phyloP scores from a whole-genome alignment of 2,329 filamentous ascomycete species.

The Ophiosphaerella narmari region DNA sequence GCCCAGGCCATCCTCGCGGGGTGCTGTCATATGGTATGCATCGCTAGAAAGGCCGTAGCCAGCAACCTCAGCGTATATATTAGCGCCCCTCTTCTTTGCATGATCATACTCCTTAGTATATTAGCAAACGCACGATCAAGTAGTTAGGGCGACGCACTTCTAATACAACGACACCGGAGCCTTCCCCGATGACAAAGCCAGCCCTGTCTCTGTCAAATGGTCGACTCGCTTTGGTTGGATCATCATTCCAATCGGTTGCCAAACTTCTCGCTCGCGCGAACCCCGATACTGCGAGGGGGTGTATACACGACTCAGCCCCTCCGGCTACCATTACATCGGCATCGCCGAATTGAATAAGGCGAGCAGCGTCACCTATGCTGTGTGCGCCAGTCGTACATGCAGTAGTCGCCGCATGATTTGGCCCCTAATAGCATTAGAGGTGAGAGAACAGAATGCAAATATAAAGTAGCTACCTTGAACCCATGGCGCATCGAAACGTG shows the following conservation, averaged over 20 bases:
- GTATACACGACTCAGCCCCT: conserved; percentile 92
- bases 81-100: conserved; percentile 75
- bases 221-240: conserved; percentile 72
- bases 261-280: conserved; percentile 88
- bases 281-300: conserved; percentile 88
- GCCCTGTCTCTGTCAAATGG: conserved; percentile 81
- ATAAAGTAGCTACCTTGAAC: conserved; percentile 60
- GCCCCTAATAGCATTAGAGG: conserved; percentile 60
- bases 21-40: conserved; percentile 91
- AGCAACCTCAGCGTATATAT: conserved; percentile 84
- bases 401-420: conserved; percentile 90
- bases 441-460: background rate
- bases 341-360: conserved; percentile 88
- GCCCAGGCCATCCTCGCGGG: conserved; percentile 78
- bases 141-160: conserved; percentile 58
- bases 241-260: conserved; percentile 77
- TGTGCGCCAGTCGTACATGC: conserved; percentile 97
- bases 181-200: conserved; percentile 93
- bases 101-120: conserved; percentile 73
- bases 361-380: conserved; percentile 90
- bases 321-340: conserved; percentile 97
- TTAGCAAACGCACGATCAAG: conserved; percentile 5
- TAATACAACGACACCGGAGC: conserved; percentile 82
- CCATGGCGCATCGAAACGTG: conserved; percentile 93
- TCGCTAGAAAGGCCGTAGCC: conserved; percentile 93